Percentiles rank a stretch among this genome's conserved stretches.
These are phyloP conservation scores for Gymnopus androsaceus DNA, from an alignment of 1,284 basidiomycete species.

Conservation along the genomic window DNA sequence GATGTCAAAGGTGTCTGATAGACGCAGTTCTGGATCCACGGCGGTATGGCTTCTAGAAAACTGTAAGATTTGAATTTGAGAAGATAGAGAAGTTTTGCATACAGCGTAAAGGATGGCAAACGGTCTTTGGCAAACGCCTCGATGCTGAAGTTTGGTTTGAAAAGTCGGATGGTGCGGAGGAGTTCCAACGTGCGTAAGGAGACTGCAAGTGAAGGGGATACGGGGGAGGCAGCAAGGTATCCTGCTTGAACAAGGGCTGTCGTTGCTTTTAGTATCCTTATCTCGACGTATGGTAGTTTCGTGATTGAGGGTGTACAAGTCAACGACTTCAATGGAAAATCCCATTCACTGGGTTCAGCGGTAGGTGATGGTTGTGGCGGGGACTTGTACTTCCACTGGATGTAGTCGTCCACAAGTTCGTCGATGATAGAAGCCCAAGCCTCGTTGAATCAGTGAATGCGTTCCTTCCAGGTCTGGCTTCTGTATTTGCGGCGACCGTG, in stretches of 20 bases:
- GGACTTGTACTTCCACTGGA: constrained; percentile 6
- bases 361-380: neutral
- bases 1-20: constrained; percentile 7
- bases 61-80: neutral
- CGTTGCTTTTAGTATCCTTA: neutral
- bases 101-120: neutral
- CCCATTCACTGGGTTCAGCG: neutral
- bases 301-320: neutral
- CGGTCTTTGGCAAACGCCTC: neutral
- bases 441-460: neutral
- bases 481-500: neutral
- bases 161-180: neutral
- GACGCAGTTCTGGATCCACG: neutral
- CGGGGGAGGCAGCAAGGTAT: constrained; percentile 8
- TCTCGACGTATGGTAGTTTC: neutral
- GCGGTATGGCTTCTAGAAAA: neutral
- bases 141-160: constrained; percentile 2
- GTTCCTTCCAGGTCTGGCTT: neutral
- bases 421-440: neutral
- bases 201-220: neutral
- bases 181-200: constrained; percentile 1
- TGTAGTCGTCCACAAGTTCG: neutral
- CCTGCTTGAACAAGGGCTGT: neutral
- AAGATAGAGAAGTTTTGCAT: neutral
- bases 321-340: constrained; percentile 1